phyloP scores from a whole-genome alignment of 176 grass and related monocot species.

The Phyllostachys edulis region DNA sequence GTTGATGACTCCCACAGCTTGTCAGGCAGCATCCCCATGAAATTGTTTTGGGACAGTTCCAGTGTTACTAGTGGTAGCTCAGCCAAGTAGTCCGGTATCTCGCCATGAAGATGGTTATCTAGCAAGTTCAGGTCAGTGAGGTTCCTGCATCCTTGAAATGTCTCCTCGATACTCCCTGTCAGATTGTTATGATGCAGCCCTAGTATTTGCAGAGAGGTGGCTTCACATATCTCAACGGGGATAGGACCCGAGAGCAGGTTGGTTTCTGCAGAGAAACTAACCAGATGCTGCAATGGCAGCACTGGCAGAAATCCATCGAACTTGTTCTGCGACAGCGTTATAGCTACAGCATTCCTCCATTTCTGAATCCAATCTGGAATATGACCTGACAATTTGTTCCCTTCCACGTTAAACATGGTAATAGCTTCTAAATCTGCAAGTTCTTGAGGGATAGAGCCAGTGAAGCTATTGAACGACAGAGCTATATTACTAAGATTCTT shows the following conservation, averaged over 20 bases:
- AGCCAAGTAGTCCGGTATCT: conserved; percentile 74
- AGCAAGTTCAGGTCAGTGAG: conserved; percentile 58
- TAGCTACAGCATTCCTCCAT: conserved; percentile 45
- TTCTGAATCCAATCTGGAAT: conserved; percentile 55
- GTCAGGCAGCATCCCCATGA: conserved; percentile 58
- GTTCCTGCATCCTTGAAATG: conserved; percentile 62
- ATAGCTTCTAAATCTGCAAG: conserved; percentile 58
- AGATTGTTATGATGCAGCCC: conserved; percentile 54
- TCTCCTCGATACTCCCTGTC: conserved; percentile 58
- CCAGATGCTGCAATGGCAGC: conserved; percentile 39
- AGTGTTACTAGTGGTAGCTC: conserved; percentile 54
- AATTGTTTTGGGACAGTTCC: conserved; percentile 65
- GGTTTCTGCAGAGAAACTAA: conserved; percentile 56
- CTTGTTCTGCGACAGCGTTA: conserved; percentile 45
- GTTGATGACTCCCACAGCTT: conserved; percentile 61
- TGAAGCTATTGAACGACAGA: conserved; percentile 64
- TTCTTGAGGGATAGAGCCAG: conserved; percentile 44
- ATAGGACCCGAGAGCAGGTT: conserved; percentile 53
- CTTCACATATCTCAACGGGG: conserved; percentile 46
- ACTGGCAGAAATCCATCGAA: conserved; percentile 54
- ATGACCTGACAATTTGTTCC: conserved; percentile 56
- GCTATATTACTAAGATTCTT: conserved; percentile 48
- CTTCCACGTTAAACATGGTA: conserved; percentile 49
- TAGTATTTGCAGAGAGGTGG: conserved; percentile 31
- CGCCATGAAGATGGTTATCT: conserved; percentile 61